These are phyloP conservation scores for Stephania yunnanensis DNA, from an alignment of 164 flowering plant genomes.

Conservation along the genomic window DNA sequence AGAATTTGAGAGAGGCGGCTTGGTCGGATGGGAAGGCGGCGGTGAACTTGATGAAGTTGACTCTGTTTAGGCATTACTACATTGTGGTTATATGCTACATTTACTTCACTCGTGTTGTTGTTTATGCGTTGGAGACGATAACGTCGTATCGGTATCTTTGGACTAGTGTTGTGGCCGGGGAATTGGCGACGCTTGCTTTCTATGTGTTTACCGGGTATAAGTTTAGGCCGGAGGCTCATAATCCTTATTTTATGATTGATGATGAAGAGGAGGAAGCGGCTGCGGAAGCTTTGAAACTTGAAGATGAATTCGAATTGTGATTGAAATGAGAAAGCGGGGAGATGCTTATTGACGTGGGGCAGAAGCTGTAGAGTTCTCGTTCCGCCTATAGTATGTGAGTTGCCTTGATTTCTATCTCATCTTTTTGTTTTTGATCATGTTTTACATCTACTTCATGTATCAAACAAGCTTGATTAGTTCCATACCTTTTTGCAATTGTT, in stretches of 20 bases:
- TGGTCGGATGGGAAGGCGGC: conserved; percentile 92
- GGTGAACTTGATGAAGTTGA: conserved; percentile 79
- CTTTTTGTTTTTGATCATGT: not conserved
- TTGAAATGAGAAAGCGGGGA: conserved; percentile 1
- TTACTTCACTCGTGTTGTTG: conserved; percentile 88
- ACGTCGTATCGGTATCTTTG: conserved; percentile 74
- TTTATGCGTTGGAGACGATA: conserved; percentile 71
- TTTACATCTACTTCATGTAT: conserved; percentile 1
- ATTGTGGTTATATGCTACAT: conserved; percentile 87
- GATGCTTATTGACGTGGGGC: not conserved
- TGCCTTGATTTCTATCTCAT: not conserved
- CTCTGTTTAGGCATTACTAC: conserved; percentile 81
- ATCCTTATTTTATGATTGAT: conserved; percentile 77
- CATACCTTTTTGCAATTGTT: not conserved
- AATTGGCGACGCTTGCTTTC: conserved; percentile 76
- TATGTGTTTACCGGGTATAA: conserved; percentile 75
- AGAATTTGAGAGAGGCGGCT: conserved; percentile 83
- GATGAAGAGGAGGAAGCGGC: conserved; percentile 96
- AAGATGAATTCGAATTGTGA: conserved; percentile 54
- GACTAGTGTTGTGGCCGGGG: conserved; percentile 81
- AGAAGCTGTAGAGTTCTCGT: no score
- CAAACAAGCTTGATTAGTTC: not conserved
- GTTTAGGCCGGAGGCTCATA: conserved; percentile 83
- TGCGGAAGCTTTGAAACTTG: conserved; percentile 60
- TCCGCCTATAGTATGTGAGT: conserved; percentile 2